Percentiles rank a stretch among this genome's conserved stretches.
Evolutionary conservation across 2,329 filamentous ascomycete species (phyloP).

Genomic region (Cryphonectria carpinicola): DNA sequence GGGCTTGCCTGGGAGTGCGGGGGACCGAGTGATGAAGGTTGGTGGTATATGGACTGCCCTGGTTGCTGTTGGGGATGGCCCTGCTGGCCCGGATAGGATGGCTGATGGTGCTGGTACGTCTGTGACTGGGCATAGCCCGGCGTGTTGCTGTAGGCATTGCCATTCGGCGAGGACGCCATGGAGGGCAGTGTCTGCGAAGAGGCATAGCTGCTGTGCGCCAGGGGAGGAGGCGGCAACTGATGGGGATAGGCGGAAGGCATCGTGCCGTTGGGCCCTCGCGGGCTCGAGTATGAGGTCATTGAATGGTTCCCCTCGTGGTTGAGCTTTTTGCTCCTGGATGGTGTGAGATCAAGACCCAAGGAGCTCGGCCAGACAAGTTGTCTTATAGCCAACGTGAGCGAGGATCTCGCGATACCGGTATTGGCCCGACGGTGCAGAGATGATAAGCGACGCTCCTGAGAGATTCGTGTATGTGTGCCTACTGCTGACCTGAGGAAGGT

Average conservation of each 20-base stretch:
- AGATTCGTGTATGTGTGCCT: not conserved
- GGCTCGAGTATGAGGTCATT: constrained; percentile 28
- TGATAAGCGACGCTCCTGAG: not conserved
- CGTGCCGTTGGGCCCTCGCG: constrained; percentile 25
- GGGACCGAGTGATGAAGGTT: constrained; percentile 17
- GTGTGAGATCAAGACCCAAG: not conserved
- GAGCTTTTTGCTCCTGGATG: not conserved
- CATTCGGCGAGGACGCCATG: constrained; percentile 28
- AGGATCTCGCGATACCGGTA: not conserved
- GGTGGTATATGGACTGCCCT: constrained; percentile 25
- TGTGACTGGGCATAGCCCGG: constrained; percentile 24
- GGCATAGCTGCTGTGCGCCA: constrained; percentile 23
- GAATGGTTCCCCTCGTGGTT: not conserved
- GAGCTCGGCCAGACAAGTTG: not conserved
- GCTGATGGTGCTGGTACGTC: constrained; percentile 26
- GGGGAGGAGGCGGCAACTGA: constrained; percentile 26
- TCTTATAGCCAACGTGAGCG: not conserved
- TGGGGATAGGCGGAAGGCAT: constrained; percentile 27
- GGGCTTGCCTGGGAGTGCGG: constrained; percentile 22
- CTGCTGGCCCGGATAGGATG: constrained; percentile 26
- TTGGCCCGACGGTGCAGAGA: not conserved
- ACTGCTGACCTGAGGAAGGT: not conserved
- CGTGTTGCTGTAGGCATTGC: constrained; percentile 18
- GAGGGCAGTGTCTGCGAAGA: constrained; percentile 24
- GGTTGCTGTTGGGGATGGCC: constrained; percentile 24